Evolutionary conservation across 2,329 filamentous ascomycete species (phyloP).

Genomic region (Verticillium longisporum): DNA sequence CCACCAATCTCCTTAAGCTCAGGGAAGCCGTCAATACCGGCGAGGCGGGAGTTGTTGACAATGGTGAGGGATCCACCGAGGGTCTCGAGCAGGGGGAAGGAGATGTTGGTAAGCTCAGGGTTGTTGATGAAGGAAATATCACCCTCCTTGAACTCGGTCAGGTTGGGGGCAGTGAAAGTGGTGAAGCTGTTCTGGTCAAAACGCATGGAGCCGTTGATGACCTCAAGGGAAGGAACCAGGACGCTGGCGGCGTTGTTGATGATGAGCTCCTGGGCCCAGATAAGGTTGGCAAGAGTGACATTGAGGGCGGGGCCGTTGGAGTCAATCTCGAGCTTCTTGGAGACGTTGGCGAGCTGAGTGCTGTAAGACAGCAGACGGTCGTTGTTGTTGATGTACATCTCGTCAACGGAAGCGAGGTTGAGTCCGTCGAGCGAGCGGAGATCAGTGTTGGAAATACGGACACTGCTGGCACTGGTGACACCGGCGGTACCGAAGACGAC

Average conservation of each 20-base stretch:
- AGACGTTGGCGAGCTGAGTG: conserved; percentile 73
- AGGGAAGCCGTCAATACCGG: conserved; percentile 59
- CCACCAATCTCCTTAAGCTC: conserved; percentile 64
- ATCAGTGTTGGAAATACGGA: conserved; percentile 81
- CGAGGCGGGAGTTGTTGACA: conserved; percentile 80
- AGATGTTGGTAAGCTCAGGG: conserved; percentile 62
- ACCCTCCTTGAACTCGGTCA: conserved; percentile 57
- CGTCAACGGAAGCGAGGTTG: conserved; percentile 64
- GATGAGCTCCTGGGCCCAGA: conserved; percentile 41
- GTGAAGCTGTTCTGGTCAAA: conserved; percentile 75
- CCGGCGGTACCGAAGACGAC: conserved; percentile 43
- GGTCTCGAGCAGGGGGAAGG: conserved; percentile 59
- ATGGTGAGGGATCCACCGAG: conserved; percentile 78
- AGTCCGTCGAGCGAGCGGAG: conserved; percentile 74
- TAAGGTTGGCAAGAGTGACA: conserved; percentile 70
- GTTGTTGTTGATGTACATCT: conserved; percentile 89
- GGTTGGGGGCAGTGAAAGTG: conserved; percentile 57
- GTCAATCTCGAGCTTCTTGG: conserved; percentile 61
- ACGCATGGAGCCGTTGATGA: conserved; percentile 72
- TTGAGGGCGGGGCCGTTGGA: conserved; percentile 71
- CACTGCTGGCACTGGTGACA: conserved; percentile 59
- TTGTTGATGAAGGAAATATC: conserved; percentile 60
- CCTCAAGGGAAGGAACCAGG: conserved; percentile 62
- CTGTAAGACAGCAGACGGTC: conserved; percentile 66
- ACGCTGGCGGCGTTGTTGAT: conserved; percentile 73